These are phyloP conservation scores for Boletellus emodensis DNA, from an alignment of 768 basidiomycete species.

Conservation along the genomic window DNA sequence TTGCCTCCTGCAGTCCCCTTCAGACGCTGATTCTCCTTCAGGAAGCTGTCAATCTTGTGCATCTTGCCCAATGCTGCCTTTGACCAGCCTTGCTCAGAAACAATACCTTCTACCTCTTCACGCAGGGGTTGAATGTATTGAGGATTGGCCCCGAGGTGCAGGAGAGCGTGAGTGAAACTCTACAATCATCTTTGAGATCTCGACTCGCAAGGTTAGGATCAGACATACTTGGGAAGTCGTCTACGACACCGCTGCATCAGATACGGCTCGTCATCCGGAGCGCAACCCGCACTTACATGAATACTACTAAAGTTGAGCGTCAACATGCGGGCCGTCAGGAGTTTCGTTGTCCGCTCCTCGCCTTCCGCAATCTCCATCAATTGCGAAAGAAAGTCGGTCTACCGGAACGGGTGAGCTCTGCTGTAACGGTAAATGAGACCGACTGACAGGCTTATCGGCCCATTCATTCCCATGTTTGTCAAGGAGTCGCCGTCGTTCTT, in stretches of 20 bases:
- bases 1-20: constrained; percentile 26
- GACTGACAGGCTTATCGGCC: constrained; percentile 33
- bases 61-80: constrained; percentile 27
- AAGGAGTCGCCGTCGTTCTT: constrained; percentile 23
- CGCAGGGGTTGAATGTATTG: constrained; percentile 34
- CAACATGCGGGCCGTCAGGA: constrained; percentile 24
- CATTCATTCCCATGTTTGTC: constrained; percentile 25
- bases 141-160: constrained; percentile 34
- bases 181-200: constrained; percentile 3
- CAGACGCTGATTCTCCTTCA: constrained; percentile 34
- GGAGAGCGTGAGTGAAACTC: constrained; percentile 34
- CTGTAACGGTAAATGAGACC: neutral
- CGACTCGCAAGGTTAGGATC: neutral
- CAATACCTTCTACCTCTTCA: constrained; percentile 33
- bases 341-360: constrained; percentile 12
- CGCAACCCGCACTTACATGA: constrained; percentile 13
- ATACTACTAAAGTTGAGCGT: constrained; percentile 16
- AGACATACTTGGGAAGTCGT: constrained; percentile 15
- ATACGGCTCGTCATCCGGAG: neutral
- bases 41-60: constrained; percentile 39
- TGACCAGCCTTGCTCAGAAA: constrained; percentile 29
- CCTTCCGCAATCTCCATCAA: constrained; percentile 26
- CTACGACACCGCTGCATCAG: constrained; percentile 5
- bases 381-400: constrained; percentile 35
- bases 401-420: neutral